A percentile compares a stretch with the other conserved stretches of the same genome.
phyloP scores from a whole-genome alignment of 495 filamentous ascomycete species.

The Wilcoxina mikolae region DNA sequence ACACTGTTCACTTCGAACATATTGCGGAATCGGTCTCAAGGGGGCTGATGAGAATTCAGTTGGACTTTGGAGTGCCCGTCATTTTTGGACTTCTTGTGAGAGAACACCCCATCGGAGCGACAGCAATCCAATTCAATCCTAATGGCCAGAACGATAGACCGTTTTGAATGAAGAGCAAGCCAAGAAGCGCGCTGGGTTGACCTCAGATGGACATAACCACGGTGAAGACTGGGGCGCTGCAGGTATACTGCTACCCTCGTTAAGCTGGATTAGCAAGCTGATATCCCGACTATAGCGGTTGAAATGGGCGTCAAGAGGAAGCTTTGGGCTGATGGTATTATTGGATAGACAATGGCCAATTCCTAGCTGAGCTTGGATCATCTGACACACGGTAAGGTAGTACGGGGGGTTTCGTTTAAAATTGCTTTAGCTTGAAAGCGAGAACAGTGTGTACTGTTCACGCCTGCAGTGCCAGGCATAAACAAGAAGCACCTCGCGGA shows the following conservation, averaged over 20 bases:
- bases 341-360: too few relatives aligned
- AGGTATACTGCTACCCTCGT: conserved; percentile 29
- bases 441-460: too few relatives aligned
- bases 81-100: conserved; percentile 66
- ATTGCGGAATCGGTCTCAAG: conserved; percentile 82
- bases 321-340: conserved; percentile 45
- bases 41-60: conserved; percentile 82
- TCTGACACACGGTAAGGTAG: too few relatives aligned
- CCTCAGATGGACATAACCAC: conserved; percentile 54
- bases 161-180: conserved; percentile 80
- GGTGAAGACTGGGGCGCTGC: conserved; percentile 74
- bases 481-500: too few relatives aligned
- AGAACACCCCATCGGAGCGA: neutral
- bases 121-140: neutral
- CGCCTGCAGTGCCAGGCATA: too few relatives aligned
- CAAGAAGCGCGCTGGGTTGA: conserved; percentile 66
- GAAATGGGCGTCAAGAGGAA: conserved; percentile 59
- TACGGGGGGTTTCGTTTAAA: too few relatives aligned
- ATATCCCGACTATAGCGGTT: conserved; percentile 38
- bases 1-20: conserved; percentile 98
- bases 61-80: conserved; percentile 75
- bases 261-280: conserved; percentile 9
- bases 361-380: too few relatives aligned
- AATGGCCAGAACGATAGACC: conserved; percentile 37
- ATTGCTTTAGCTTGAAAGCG: conserved; percentile 23